phyloP scores from a whole-genome alignment of 2,329 filamentous ascomycete genomes.

The Colletotrichum orbiculare region DNA sequence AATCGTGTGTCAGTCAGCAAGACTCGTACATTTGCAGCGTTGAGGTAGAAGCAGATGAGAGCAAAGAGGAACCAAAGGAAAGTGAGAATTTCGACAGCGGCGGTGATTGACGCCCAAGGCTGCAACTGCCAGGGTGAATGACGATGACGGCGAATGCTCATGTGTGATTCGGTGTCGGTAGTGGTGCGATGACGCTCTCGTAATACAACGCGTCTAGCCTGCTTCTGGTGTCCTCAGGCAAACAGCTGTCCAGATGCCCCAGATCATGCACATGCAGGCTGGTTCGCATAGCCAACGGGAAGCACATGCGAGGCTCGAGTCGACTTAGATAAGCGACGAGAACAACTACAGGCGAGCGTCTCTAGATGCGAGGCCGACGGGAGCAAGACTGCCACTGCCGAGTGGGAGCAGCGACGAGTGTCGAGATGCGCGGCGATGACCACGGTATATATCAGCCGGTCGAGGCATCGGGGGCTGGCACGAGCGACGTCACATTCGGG shows the following conservation, averaged over 20 bases:
- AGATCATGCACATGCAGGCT: background rate
- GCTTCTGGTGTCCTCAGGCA: background rate
- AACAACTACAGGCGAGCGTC: background rate
- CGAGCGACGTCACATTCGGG: slow-evolving; percentile 26
- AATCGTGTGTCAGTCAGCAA: slow-evolving; percentile 2
- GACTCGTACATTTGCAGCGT: background rate
- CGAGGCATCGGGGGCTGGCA: background rate
- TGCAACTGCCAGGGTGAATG: background rate
- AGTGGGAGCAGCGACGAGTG: background rate
- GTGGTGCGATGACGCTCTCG: slow-evolving; percentile 9
- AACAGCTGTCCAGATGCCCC: slow-evolving; percentile 1
- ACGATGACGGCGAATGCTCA: background rate
- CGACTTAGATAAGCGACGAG: background rate
- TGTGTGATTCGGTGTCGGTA: background rate
- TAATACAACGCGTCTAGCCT: too few relatives aligned
- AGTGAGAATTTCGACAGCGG: background rate
- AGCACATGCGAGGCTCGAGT: background rate
- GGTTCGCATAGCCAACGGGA: background rate
- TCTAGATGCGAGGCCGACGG: background rate
- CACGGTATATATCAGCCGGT: background rate
- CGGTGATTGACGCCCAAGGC: background rate
- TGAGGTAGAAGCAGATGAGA: background rate
- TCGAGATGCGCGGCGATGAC: background rate
- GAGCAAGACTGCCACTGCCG: slow-evolving; percentile 1
- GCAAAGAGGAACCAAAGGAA: background rate